Evolutionary conservation across 108 stramenopile genomes (phyloP), one percentile per base, ranked within the genome.

Genomic region (Skeletonema tropicum): DNA sequence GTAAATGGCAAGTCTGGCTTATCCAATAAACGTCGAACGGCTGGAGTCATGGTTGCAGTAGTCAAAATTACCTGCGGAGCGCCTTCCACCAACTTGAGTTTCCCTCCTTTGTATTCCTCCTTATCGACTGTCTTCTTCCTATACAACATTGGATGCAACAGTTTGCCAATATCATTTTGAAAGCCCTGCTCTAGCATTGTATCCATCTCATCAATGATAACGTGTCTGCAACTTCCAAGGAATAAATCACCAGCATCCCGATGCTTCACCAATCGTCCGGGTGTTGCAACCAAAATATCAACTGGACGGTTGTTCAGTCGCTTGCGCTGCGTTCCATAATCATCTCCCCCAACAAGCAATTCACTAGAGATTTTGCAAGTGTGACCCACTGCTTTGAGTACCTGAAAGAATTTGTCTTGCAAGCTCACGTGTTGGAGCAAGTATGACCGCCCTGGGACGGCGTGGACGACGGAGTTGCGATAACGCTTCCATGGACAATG

Each of bases 161-260:
- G 57, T 52, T 86, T 80, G 31, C 89, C 89, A 60, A 99, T 82
- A 69, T 99, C 98, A 25, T 76, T 74, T 58, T 93, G 92, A 77
- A 99, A 99, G 17, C 98, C 98, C 72, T 98, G 96, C 68, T 96
- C 97, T 35, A 98, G 80, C 96, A 99, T 97, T 59, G 98, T 99
- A 88, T 99, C 98, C 82, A 98, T 92, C 91, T 99, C 98, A 85
- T 99, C 98, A 61, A 99, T 71, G 21, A 99, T 94, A 21, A 98
- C 85, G 52, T 88, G 73, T 26, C 81, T 64, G 6, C 80, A 72
- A 49, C 66, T 64, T 25, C 92, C 91, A 57, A 96, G 70, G 68
- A 89, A 94, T 8, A 97, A 70, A 83, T 92, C 86, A 1, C 89
- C 90, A 13, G 86, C 85, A 64, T 99, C 90, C 65, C 93, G 90